A percentile compares a stretch with the other conserved stretches of the same genome.
These are phyloP conservation scores for Castanospermum australe DNA, from an alignment of 306 rosid genomes.

Conservation along the genomic window DNA sequence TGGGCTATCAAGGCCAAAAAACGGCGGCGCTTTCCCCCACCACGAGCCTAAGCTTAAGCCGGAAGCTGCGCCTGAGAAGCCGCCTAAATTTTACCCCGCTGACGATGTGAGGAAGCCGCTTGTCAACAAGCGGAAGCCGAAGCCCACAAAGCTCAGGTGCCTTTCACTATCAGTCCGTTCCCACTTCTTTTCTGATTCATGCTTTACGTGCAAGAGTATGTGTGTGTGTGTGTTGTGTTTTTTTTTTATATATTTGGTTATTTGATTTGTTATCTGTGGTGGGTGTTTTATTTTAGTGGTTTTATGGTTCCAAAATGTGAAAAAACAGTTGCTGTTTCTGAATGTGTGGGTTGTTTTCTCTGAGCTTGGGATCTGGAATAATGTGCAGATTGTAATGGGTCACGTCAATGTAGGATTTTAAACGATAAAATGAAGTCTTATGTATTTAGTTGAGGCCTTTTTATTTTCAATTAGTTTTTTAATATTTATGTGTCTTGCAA, in stretches of 20 bases:
- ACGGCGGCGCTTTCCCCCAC: constrained; percentile 57
- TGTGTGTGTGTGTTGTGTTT: not conserved
- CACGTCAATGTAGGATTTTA: not conserved
- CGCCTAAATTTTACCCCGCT: constrained; percentile 57
- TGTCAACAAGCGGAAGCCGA: constrained; percentile 51
- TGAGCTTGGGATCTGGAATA: not conserved
- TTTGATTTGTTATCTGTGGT: not conserved
- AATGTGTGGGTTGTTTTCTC: not conserved
- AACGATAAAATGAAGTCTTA: not conserved
- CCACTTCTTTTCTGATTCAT: not conserved
- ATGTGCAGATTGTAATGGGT: not conserved
- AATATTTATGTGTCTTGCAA: not conserved
- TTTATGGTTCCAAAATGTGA: not conserved
- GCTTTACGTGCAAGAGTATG: not conserved
- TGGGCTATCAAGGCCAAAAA: constrained; percentile 73
- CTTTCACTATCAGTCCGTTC: not conserved
- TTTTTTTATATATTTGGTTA: not conserved
- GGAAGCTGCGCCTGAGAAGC: constrained; percentile 24
- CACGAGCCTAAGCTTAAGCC: constrained; percentile 53
- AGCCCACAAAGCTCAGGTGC: constrained; percentile 56
- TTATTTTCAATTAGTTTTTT: not conserved
- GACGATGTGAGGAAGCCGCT: constrained; percentile 63
- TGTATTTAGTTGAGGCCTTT: not conserved
- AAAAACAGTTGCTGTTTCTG: not conserved
- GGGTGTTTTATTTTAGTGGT: not conserved